These are phyloP conservation scores for Solidago caesia DNA, from an alignment of 129 eudicot genomes.

Conservation along the genomic window DNA sequence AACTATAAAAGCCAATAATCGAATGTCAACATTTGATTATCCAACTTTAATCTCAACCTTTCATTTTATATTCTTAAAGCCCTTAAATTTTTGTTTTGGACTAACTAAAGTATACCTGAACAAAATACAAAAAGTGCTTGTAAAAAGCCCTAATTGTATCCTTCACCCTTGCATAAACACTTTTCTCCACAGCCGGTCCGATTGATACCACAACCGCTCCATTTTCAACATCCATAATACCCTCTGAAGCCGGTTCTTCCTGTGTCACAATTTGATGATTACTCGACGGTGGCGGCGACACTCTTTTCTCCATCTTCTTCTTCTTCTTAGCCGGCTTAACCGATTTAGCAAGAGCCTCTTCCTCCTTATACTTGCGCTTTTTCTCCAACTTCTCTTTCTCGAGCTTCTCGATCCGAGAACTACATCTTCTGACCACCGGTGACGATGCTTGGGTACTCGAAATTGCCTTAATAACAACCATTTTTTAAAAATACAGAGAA, in stretches of 20 bases:
- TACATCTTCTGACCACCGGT: too few species aligned
- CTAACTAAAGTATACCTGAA: constrained; percentile 51
- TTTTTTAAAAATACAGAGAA: too few species aligned
- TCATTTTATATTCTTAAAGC: background rate
- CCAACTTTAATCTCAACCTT: background rate
- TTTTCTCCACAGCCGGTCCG: constrained; percentile 19
- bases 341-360: background rate
- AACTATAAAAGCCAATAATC: too few species aligned
- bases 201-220: background rate
- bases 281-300: background rate
- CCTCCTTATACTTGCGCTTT: too few species aligned
- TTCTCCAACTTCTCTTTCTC: too few species aligned
- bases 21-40: too few species aligned
- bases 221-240: background rate
- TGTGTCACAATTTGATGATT: background rate
- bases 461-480: too few species aligned
- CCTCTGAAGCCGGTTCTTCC: background rate
- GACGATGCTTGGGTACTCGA: too few species aligned
- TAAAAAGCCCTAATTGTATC: constrained; percentile 59
- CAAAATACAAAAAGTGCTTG: constrained; percentile 54
- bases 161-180: constrained; percentile 45
- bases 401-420: too few species aligned
- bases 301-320: background rate
- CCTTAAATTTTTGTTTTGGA: background rate
- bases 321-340: background rate